Percentiles rank a stretch among this genome's conserved stretches.
Evolutionary conservation across 352 stramenopile species (phyloP).

Genomic region (Thraustochytrium sp.): DNA sequence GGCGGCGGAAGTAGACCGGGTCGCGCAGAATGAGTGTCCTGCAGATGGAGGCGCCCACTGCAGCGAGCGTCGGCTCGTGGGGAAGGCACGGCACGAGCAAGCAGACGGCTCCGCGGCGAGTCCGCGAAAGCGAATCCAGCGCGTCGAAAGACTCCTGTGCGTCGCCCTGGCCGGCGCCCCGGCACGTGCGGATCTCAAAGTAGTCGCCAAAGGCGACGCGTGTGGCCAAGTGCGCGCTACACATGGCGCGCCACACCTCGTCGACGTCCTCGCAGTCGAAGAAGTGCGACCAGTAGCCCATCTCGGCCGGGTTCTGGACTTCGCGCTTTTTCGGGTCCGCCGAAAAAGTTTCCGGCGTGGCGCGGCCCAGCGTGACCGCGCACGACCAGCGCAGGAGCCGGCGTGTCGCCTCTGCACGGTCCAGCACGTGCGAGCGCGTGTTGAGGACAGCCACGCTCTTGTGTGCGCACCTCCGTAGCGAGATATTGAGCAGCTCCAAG

Average conservation of each 20-base stretch:
- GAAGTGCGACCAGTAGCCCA: slow-evolving; percentile 37
- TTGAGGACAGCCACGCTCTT: neutral
- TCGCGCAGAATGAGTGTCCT: slow-evolving; percentile 10
- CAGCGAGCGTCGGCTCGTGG: neutral
- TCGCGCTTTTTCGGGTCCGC: too few species aligned
- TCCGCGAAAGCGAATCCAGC: neutral
- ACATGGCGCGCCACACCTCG: slow-evolving; percentile 31
- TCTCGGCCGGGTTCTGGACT: neutral
- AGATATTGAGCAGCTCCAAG: slow-evolving; percentile 29
- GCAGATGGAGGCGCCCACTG: neutral
- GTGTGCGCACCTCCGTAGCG: neutral
- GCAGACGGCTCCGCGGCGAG: neutral
- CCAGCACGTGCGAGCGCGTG: neutral
- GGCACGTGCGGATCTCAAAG: slow-evolving; percentile 15
- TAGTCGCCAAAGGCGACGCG: neutral
- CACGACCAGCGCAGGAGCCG: neutral
- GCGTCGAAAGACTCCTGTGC: slow-evolving; percentile 7
- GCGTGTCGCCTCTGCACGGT: neutral
- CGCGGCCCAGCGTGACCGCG: neutral
- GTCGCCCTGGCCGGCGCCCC: neutral
- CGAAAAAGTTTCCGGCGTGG: too few species aligned
- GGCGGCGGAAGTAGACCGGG: slow-evolving; percentile 6
- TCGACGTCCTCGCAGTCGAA: slow-evolving; percentile 34
- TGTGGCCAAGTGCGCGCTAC: neutral
- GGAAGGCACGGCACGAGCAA: neutral